Evolutionary conservation across 78 protist species (phyloP).

Genomic region (Capsaspora owczarzaki): DNA sequence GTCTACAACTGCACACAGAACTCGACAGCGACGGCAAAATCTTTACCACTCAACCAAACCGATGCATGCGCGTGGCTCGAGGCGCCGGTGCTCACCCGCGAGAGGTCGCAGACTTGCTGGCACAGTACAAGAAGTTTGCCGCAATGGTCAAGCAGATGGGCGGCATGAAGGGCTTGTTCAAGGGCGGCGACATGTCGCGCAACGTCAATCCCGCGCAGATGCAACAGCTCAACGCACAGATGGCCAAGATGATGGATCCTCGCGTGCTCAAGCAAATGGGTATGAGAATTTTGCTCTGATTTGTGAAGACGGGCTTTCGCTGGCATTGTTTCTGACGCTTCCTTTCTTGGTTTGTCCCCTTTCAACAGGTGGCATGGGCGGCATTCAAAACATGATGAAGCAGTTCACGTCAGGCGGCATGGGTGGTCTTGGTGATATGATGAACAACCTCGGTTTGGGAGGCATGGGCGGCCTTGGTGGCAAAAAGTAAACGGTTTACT

Average conservation of each 20-base stretch:
- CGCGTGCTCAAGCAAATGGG: constrained; percentile 75
- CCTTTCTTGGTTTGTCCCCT: too few species aligned
- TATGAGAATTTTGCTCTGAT: background rate
- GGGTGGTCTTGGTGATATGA: background rate
- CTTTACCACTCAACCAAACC: background rate
- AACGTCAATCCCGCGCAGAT: constrained; percentile 2
- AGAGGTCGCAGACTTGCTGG: background rate
- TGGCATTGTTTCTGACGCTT: background rate
- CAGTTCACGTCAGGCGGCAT: background rate
- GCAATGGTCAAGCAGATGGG: constrained; percentile 57
- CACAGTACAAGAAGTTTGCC: constrained; percentile 41
- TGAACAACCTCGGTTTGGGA: too few species aligned
- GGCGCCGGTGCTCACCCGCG: constrained; percentile 21
- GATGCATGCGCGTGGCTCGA: constrained; percentile 30
- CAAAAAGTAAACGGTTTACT: too few species aligned
- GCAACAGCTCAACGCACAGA: constrained; percentile 43
- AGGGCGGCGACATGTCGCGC: constrained; percentile 6
- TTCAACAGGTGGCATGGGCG: constrained; percentile 14
- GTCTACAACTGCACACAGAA: too few species aligned
- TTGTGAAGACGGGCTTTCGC: background rate
- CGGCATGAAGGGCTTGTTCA: constrained; percentile 23
- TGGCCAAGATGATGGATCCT: constrained; percentile 71
- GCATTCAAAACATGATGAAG: constrained; percentile 9
- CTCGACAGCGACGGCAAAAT: constrained; percentile 30
- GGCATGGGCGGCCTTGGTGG: too few species aligned